A percentile compares a stretch with the other conserved stretches of the same genome.
Evolutionary conservation across 345 rosid genomes (phyloP).

Genomic region (Lepidium sativum): DNA sequence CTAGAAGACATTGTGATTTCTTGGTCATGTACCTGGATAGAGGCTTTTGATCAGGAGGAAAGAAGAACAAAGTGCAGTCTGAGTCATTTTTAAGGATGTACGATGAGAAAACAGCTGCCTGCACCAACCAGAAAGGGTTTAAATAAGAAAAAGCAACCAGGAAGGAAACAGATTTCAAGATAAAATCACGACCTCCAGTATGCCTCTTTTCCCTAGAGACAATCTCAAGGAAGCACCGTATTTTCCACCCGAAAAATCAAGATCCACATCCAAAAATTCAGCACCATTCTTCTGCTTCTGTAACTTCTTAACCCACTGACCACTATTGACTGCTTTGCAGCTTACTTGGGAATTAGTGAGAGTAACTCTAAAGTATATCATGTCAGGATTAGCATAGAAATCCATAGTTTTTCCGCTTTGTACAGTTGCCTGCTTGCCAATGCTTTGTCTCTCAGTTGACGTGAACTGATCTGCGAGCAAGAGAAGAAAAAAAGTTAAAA

Average conservation of each 20-base stretch:
- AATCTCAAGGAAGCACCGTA: slow-evolving; percentile 64
- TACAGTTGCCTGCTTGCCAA: slow-evolving; percentile 73
- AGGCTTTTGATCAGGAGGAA: slow-evolving; percentile 52
- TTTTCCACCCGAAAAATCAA: slow-evolving; percentile 82
- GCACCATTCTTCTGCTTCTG: slow-evolving; percentile 49
- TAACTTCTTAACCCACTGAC: slow-evolving; percentile 81
- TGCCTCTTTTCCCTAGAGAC: slow-evolving; percentile 76
- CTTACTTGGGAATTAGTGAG: slow-evolving; percentile 47
- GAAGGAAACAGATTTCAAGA: slow-evolving; percentile 12
- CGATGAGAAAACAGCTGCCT: slow-evolving; percentile 71
- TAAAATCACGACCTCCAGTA: slow-evolving; percentile 62
- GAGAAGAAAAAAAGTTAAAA: slow-evolving; percentile 25
- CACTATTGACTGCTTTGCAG: slow-evolving; percentile 78
- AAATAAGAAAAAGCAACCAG: slow-evolving; percentile 12
- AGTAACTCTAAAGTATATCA: slow-evolving; percentile 56
- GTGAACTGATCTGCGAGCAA: slow-evolving; percentile 45
- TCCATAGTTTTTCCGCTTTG: slow-evolving; percentile 60
- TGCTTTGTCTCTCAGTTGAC: slow-evolving; percentile 27
- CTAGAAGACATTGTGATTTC: slow-evolving; percentile 16
- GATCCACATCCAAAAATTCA: slow-evolving; percentile 55
- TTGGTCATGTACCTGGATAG: slow-evolving; percentile 43
- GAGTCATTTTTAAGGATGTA: slow-evolving; percentile 72
- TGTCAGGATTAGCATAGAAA: slow-evolving; percentile 74
- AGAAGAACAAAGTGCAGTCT: slow-evolving; percentile 50
- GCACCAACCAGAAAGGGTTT: slow-evolving; percentile 24